Evolutionary conservation across 768 basidiomycete genomes (phyloP), one percentile per base, ranked within the genome.

Genomic region (Chalciporus sphaerocephalus): DNA sequence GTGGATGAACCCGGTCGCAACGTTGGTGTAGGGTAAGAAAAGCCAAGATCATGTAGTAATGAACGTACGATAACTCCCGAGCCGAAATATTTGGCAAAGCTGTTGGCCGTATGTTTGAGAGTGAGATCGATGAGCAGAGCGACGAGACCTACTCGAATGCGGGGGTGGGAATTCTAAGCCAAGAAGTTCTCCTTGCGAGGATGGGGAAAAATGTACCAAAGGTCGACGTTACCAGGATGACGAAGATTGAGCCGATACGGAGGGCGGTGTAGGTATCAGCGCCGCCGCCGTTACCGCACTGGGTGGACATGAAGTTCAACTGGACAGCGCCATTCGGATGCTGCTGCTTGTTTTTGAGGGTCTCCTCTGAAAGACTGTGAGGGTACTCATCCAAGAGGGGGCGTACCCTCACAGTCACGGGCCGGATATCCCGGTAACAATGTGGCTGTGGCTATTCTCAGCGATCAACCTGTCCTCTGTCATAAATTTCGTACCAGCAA

Each of bases 1-100:
- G 64, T 92, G 89, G 27, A 91, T 88, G 62, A 90, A 95, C 3
- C 88, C 85, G 9, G 92, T 95, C 1, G 91, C 91, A 47, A 96
- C 85, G 87, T 90, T 52, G 21, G 38, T 42, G 51, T 8, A 36
- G 16, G 18, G 33, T 51, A 8, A 50, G 27, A 17, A 38, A 25
- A 27, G 17, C 16, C 23, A 32, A 18, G 11, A 20, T 11, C 38
- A 40, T 12, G 32, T 30, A n/a, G 13, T 0, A 35, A 53, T 10
- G 13, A 23, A 70, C 83, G 55, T 47, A 88, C 87, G 55, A 91
- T 90, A 39, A 91, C 87, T 20, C 92, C 92, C 12, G 88, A 91
- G 21, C 92, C 92, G 66, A 94, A 93, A 64, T 85, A 92, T 65
- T 91, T 92, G 24, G 87, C 84, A 61, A 92, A 89, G 40, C 86